A percentile compares a stretch with the other conserved stretches of the same genome.
phyloP scores from a whole-genome alignment of 306 rosid species.

The Prosopis cineraria region DNA sequence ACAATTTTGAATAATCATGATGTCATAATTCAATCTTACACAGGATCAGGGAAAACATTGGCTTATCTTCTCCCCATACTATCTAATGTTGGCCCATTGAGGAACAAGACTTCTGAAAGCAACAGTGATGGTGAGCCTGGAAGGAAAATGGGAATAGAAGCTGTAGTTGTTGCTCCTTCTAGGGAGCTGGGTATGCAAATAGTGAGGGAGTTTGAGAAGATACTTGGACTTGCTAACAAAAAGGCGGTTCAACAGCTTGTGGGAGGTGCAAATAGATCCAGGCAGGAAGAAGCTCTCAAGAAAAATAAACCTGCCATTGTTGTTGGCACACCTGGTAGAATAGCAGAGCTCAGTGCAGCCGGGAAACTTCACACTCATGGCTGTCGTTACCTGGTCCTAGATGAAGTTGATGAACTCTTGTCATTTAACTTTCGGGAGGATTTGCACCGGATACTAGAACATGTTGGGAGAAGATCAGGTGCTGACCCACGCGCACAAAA shows the following conservation, averaged over 20 bases:
- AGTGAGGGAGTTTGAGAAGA: slow-evolving; percentile 92
- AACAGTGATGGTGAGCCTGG: slow-evolving; percentile 40
- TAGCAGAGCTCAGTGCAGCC: slow-evolving; percentile 87
- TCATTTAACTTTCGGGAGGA: slow-evolving; percentile 90
- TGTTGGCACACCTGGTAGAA: slow-evolving; percentile 95
- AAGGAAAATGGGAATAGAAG: slow-evolving; percentile 77
- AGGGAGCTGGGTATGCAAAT: slow-evolving; percentile 99
- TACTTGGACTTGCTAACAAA: slow-evolving; percentile 69
- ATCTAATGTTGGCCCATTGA: slow-evolving; percentile 69
- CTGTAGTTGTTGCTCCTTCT: slow-evolving; percentile 89
- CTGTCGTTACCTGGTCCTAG: slow-evolving; percentile 78
- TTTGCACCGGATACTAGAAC: slow-evolving; percentile 92
- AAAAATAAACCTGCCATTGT: slow-evolving; percentile 87
- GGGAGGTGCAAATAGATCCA: slow-evolving; percentile 87
- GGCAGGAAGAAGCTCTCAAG: slow-evolving; percentile 95
- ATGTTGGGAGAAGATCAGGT: slow-evolving; percentile 80
- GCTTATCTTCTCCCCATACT: slow-evolving; percentile 89
- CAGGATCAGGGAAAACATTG: slow-evolving; percentile 92
- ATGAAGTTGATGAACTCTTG: slow-evolving; percentile 91
- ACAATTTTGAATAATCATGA: slow-evolving; percentile 68
- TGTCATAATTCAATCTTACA: slow-evolving; percentile 92
- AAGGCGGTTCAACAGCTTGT: slow-evolving; percentile 91
- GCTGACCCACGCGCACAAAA: slow-evolving; percentile 43
- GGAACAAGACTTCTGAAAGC: slow-evolving; percentile 30
- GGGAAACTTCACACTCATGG: slow-evolving; percentile 92